Evolutionary conservation across 345 rosid genomes (phyloP).

Genomic region (Eucalyptus cloeziana): DNA sequence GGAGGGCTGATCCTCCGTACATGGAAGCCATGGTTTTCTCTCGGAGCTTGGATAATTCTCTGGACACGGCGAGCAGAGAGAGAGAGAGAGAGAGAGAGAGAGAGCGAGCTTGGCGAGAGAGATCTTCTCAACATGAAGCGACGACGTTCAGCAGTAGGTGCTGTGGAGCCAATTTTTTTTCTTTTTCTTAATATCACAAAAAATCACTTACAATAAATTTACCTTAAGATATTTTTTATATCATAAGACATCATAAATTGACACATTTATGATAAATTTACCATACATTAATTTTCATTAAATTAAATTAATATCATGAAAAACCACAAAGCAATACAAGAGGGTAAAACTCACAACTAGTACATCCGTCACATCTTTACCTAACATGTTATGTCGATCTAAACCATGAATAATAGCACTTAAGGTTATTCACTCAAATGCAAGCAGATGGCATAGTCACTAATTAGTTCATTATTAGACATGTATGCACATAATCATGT

Average conservation of each 20-base stretch:
- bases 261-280: no score
- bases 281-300: rapidly evolving
- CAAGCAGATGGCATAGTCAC: rapidly evolving
- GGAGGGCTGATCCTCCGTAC: background rate
- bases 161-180: no score
- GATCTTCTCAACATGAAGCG: background rate
- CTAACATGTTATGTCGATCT: rapidly evolving
- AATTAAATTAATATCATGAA: rapidly evolving
- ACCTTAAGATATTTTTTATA: no score
- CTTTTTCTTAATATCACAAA: no score
- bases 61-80: background rate
- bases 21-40: background rate
- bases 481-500: no score
- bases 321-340: rapidly evolving
- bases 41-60: background rate
- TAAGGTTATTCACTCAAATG: no score
- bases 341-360: rapidly evolving
- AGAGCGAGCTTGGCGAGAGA: background rate
- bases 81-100: background rate
- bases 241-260: no score
- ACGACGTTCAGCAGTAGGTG: background rate
- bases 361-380: rapidly evolving
- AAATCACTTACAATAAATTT: no score
- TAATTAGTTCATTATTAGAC: no score
- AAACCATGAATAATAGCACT: no score